Conservation (phyloP, 371 early-diverging fungal genomes). For the Lichtheimia ornata region DNA sequence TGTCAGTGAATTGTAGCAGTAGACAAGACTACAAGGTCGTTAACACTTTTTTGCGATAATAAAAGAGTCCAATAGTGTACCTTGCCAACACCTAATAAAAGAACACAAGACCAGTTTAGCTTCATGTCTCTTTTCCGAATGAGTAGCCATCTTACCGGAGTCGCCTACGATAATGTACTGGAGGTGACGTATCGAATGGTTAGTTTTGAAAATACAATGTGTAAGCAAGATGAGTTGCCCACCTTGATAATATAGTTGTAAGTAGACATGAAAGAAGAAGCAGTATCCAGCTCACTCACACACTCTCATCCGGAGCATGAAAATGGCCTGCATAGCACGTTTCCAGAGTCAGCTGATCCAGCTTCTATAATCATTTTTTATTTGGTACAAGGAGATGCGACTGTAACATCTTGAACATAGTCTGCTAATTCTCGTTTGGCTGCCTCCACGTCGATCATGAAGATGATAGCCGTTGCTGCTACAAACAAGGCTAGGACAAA, state of each 20-base stretch:
- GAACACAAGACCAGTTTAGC: background rate
- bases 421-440: constrained; percentile 47
- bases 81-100: constrained; percentile 27
- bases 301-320: background rate
- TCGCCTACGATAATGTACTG: constrained; percentile 54
- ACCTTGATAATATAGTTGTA: constrained; percentile 49
- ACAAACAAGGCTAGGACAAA: constrained; percentile 55
- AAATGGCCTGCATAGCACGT: constrained; percentile 1
- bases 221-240: constrained; percentile 1
- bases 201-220: background rate
- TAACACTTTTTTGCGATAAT: background rate
- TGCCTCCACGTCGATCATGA: constrained; percentile 54
- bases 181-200: background rate
- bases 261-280: constrained; percentile 32
- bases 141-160: constrained; percentile 29
- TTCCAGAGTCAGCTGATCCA: background rate
- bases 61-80: background rate
- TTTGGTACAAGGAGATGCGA: too few relatives aligned
- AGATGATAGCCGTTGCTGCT: constrained; percentile 37
- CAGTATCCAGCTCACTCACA: constrained; percentile 1
- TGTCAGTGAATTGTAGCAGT: constrained; percentile 82
- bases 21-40: constrained; percentile 65
- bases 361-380: background rate
- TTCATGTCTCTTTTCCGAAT: too few relatives aligned
- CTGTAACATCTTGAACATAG: constrained; percentile 15